phyloP scores from a whole-genome alignment of 2,329 filamentous ascomycete species.

The Tetracladium maxilliforme region DNA sequence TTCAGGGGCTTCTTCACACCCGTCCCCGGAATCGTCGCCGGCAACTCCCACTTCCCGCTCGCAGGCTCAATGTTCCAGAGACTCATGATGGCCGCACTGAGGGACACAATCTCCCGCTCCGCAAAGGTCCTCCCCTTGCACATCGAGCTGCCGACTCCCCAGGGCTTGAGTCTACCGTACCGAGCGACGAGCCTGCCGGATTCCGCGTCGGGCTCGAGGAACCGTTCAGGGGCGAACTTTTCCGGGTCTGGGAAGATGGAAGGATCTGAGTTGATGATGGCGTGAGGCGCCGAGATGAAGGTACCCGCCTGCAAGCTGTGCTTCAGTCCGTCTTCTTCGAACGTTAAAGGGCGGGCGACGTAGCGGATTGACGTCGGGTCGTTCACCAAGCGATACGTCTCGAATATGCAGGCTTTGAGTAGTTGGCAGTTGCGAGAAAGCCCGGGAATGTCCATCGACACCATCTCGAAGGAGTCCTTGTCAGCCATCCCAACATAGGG shows the following conservation, averaged over 20 bases:
- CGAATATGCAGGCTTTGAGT: conserved; percentile 27
- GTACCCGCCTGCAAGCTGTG: conserved; percentile 22
- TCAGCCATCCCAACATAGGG: too few relatives aligned
- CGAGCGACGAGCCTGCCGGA: too few relatives aligned
- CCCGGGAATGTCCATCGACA: too few relatives aligned
- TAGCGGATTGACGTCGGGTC: conserved; percentile 24
- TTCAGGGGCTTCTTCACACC: too few relatives aligned
- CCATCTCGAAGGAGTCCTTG: too few relatives aligned
- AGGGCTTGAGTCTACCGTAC: too few relatives aligned
- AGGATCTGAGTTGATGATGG: conserved; percentile 24
- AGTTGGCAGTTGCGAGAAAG: conserved; percentile 26
- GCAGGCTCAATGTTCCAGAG: conserved; percentile 39
- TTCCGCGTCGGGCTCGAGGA: conserved; percentile 24
- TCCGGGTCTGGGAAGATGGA: conserved; percentile 20
- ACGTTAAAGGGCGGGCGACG: too few relatives aligned
- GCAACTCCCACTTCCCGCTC: too few relatives aligned
- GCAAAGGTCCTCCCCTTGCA: conserved; percentile 34
- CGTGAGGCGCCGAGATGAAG: conserved; percentile 25
- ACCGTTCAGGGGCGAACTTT: conserved; percentile 25
- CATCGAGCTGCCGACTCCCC: conserved; percentile 18
- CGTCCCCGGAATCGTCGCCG: too few relatives aligned
- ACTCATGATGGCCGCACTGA: conserved; percentile 33
- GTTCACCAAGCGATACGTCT: conserved; percentile 26
- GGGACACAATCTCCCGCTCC: conserved; percentile 30
- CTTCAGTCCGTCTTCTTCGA: conserved; percentile 17